Percentiles rank a stretch among this genome's conserved stretches.
Evolutionary conservation across 2,329 filamentous ascomycete genomes (phyloP).

Genomic region (Trichoderma sp.): DNA sequence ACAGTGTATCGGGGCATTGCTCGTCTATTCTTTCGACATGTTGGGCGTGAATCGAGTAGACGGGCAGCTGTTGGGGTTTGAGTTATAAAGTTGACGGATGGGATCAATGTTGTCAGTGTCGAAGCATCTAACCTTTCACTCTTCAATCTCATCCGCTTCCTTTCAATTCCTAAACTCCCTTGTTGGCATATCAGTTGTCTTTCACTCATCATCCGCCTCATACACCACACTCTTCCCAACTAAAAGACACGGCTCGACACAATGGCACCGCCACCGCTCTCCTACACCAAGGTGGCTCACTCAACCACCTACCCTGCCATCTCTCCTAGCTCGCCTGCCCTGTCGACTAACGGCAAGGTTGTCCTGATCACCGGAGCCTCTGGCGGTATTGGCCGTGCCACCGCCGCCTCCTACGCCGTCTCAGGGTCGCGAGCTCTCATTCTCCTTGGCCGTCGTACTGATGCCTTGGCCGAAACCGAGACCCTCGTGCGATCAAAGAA

Average conservation of each 20-base stretch:
- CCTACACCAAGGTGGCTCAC: neutral
- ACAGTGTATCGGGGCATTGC: neutral
- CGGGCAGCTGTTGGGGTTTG: neutral
- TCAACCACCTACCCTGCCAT: neutral
- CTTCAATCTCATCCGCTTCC: neutral
- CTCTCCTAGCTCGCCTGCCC: neutral
- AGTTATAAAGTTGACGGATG: neutral
- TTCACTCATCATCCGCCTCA: neutral
- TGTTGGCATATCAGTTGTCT: neutral
- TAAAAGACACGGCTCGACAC: neutral
- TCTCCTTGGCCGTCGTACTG: neutral
- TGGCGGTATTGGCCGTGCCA: neutral
- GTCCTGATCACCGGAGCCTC: constrained; percentile 1
- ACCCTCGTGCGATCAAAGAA: neutral
- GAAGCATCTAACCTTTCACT: neutral
- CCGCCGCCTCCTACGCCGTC: neutral
- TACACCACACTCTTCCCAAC: neutral
- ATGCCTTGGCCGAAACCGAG: neutral
- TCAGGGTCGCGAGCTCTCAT: neutral
- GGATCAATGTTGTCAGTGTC: neutral
- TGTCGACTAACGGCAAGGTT: constrained; percentile 1
- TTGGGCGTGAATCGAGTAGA: no score
- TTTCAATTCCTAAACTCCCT: neutral
- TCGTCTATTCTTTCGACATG: no score
- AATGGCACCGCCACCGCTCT: neutral